Percentiles rank a stretch among this genome's conserved stretches.
phyloP scores from a whole-genome alignment of 2,329 filamentous ascomycete species.

The Penicillium frequentans region DNA sequence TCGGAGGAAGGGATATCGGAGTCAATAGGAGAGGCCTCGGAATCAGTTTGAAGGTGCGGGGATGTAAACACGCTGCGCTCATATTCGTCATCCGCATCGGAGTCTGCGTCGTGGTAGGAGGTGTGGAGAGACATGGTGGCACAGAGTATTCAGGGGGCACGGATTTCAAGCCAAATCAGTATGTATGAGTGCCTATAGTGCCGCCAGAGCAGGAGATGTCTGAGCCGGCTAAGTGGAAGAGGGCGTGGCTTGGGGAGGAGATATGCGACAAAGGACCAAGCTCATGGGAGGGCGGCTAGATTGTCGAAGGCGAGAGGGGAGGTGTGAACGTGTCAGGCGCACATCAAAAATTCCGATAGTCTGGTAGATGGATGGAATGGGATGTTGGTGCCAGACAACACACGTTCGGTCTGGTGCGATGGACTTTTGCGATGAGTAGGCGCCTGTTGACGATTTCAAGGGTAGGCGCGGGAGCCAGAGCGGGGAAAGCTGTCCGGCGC shows the following conservation, averaged over 20 bases:
- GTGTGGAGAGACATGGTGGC: conserved; percentile 45
- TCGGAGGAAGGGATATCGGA: conserved; percentile 60
- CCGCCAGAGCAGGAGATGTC: not conserved
- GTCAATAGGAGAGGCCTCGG: conserved; percentile 57
- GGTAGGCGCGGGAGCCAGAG: conserved; percentile 11
- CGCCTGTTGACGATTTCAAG: not conserved
- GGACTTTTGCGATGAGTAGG: not conserved
- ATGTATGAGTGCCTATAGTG: not conserved
- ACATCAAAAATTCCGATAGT: not conserved
- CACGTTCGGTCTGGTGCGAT: not conserved
- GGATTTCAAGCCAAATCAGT: not conserved
- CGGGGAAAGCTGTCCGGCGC: conserved; percentile 16
- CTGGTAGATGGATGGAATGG: not conserved
- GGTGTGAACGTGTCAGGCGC: not conserved
- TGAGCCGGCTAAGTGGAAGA: not conserved
- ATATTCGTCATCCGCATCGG: conserved; percentile 66
- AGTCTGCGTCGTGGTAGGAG: conserved; percentile 59
- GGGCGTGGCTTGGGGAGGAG: not conserved
- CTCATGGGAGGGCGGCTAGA: conserved; percentile 5
- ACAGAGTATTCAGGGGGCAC: not conserved
- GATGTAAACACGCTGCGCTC: conserved; percentile 61
- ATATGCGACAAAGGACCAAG: conserved; percentile 16
- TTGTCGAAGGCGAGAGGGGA: not conserved
- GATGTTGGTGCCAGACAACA: not conserved
- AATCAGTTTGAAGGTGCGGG: conserved; percentile 57